A percentile compares a stretch with the other conserved stretches of the same genome.
phyloP scores from a whole-genome alignment of 1,139 yeast genomes.

The Wickerhamomyces sp. region DNA sequence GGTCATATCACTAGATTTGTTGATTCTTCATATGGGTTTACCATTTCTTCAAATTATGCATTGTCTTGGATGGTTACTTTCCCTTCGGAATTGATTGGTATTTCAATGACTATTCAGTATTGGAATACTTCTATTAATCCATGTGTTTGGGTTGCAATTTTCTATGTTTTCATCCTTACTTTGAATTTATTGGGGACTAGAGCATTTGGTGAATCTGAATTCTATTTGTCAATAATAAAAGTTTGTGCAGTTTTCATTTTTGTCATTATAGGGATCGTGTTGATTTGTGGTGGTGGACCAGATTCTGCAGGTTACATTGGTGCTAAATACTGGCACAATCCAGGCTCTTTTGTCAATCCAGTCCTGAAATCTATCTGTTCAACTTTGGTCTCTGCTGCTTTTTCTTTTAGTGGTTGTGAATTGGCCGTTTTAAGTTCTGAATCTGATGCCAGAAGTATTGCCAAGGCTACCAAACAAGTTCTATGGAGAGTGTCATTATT shows the following conservation, averaged over 20 bases:
- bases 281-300: constrained; percentile 51
- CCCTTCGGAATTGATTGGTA: constrained; percentile 67
- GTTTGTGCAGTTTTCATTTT: constrained; percentile 52
- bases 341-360: constrained; percentile 53
- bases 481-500: constrained; percentile 68
- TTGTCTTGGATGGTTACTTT: constrained; percentile 62
- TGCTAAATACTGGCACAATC: constrained; percentile 46
- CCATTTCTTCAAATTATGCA: constrained; percentile 74
- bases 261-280: constrained; percentile 55
- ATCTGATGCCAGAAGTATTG: constrained; percentile 64
- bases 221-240: constrained; percentile 45
- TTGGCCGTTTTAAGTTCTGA: constrained; percentile 78
- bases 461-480: constrained; percentile 66
- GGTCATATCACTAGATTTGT: constrained; percentile 47
- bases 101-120: constrained; percentile 56
- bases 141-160: constrained; percentile 61
- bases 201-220: constrained; percentile 63
- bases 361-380: constrained; percentile 44
- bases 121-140: constrained; percentile 52
- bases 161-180: constrained; percentile 48
- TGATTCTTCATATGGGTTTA: constrained; percentile 65
- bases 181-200: constrained; percentile 50
- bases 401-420: constrained; percentile 57
- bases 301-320: constrained; percentile 44
- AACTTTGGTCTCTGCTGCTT: constrained; percentile 46